Conservation (phyloP, 306 rosid genomes). For the Pyrus betulifolia region DNA sequence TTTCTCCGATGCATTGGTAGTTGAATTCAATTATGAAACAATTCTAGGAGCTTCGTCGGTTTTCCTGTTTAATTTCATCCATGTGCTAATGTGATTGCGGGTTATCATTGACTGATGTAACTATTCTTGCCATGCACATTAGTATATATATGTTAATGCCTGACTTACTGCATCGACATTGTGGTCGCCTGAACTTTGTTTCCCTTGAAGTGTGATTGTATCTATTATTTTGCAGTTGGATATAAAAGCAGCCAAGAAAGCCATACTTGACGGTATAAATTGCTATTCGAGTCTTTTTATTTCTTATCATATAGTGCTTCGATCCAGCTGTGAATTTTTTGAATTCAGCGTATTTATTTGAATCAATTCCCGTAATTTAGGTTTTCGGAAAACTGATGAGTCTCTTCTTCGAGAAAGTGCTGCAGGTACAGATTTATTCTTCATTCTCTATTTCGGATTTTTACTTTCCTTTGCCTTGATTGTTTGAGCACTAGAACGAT, state of each 20-base stretch:
- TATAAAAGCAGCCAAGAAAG: slow-evolving; percentile 67
- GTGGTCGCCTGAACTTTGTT: slow-evolving; percentile 9
- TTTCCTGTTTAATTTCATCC: background rate
- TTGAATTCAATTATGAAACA: background rate
- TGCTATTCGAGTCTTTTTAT: background rate
- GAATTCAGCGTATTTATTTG: slow-evolving; percentile 4
- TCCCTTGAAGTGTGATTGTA: background rate
- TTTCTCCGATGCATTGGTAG: background rate
- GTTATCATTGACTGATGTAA: background rate
- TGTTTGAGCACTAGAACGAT: background rate
- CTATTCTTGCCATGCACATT: background rate
- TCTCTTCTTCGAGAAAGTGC: slow-evolving; percentile 67
- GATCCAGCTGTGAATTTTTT: background rate
- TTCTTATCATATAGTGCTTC: background rate
- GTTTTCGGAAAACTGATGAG: slow-evolving; percentile 76
- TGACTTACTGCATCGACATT: slow-evolving; percentile 9
- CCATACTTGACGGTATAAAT: slow-evolving; percentile 70
- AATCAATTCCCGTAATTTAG: slow-evolving; percentile 20
- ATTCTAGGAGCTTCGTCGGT: background rate
- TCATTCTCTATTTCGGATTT: background rate
- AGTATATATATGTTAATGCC: background rate
- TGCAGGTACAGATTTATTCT: slow-evolving; percentile 34
- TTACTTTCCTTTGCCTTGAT: background rate
- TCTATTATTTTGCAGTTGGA: slow-evolving; percentile 54
- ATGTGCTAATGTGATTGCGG: background rate